Evolutionary conservation across 2,329 filamentous ascomycete genomes (phyloP), one percentile per base, ranked within the genome.

Genomic region (Penicillium sp.): DNA sequence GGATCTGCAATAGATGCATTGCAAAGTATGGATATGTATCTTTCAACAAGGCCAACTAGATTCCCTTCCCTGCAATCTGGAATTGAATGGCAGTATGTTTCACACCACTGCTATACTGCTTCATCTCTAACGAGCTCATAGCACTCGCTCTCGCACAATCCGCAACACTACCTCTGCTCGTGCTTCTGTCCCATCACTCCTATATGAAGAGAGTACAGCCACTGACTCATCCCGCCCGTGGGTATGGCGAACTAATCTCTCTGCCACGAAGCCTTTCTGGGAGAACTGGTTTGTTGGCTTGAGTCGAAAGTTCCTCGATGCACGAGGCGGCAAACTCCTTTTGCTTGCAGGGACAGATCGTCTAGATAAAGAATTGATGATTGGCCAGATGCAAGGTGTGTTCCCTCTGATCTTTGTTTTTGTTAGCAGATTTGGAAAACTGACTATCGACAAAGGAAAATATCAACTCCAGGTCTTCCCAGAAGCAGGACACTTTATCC

Each of bases 381-480:
- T 97, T 71, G 92, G 92, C 14, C 92, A 97, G 75, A 97, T 97
- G 92, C 92, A 97, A 79, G 92, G 91, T 89, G 77, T 64, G 74
- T 68, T 54, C n/a, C n/a, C 36, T 27, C 3, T 10, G 7, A 11
- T 14, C 16, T 7, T 32, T 14, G n/a, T 43, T 5, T n/a, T n/a
- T n/a, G 2, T n/a, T 36, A 13, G 13, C 31, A n/a, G 13, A 36
- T n/a, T n/a, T 36, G 11, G 6, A 13, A 36, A 48, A 22, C 29
- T 36, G 10, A 24, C 43, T 39, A 29, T 47, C 22, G 5, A 4
- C 7, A 7, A 40, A 73, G 79, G 92, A 5, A 97, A 97, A 81
- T 99, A 97, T 70, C 92, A 96, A 54, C 79, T 99, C 43, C 90
- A 96, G 64, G 92, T 99, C 6, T 90, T 97, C 65, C 92, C 94